Conservation (phyloP, 768 basidiomycete species). For the Cystofilobasidium bisporidii region DNA sequence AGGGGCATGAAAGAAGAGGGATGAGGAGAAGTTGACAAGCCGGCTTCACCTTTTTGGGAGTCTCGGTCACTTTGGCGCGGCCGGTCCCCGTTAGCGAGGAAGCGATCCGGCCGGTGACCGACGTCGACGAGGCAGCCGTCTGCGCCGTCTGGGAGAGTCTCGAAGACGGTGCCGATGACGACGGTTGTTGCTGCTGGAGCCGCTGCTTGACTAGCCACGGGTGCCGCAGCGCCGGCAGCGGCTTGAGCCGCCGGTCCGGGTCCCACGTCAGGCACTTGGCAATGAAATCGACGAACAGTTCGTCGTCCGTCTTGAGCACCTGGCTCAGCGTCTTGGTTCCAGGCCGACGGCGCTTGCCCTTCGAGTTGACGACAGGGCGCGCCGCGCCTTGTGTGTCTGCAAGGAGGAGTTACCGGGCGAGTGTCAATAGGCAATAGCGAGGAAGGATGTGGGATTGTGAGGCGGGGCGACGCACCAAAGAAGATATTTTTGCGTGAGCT, state of each 20-base stretch:
- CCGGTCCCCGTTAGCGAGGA: conserved; percentile 8
- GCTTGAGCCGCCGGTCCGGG: conserved; percentile 89
- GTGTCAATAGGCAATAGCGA: too few species aligned
- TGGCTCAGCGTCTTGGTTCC: conserved; percentile 81
- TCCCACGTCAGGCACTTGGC: conserved; percentile 97
- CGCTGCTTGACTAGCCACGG: conserved; percentile 56
- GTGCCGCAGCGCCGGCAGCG: conserved; percentile 82
- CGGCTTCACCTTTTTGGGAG: conserved; percentile 23
- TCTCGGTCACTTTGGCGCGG: conserved; percentile 14
- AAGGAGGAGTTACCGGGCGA: too few species aligned
- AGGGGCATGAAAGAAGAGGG: neutral
- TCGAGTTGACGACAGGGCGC: conserved; percentile 87
- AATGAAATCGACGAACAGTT: conserved; percentile 92
- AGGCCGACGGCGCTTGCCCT: conserved; percentile 83
- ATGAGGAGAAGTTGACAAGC: neutral
- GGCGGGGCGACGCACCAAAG: conserved; percentile 59
- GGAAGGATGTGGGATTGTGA: neutral
- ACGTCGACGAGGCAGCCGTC: neutral
- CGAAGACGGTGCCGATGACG: neutral
- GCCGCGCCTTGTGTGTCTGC: conserved; percentile 87
- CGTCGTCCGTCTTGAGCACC: conserved; percentile 84
- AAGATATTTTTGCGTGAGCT: conserved; percentile 90
- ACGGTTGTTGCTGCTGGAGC: neutral
- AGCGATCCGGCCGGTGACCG: neutral
- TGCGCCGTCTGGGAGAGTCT: neutral